Conservation (phyloP, 2,329 filamentous ascomycete genomes). For the Aureobasidium sp. region DNA sequence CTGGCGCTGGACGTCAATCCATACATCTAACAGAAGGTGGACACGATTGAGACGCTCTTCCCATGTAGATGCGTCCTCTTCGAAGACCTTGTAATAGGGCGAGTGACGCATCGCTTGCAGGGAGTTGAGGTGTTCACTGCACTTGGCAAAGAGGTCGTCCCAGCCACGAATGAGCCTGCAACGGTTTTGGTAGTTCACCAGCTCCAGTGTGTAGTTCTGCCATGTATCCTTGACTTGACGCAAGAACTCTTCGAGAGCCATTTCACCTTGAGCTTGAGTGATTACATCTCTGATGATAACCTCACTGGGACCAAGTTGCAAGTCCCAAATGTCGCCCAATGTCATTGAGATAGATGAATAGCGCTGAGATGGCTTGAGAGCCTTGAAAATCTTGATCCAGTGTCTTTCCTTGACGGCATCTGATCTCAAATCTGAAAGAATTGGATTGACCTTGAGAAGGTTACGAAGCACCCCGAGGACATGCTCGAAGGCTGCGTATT, state of each 20-base stretch:
- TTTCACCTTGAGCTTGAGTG: constrained; percentile 90
- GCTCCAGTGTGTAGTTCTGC: constrained; percentile 88
- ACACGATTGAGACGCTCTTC: constrained; percentile 97
- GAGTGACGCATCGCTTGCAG: constrained; percentile 98
- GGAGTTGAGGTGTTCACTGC: constrained; percentile 95
- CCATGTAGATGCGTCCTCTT: constrained; percentile 93
- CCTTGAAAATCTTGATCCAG: constrained; percentile 97
- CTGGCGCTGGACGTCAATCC: constrained; percentile 99
- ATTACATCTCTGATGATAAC: constrained; percentile 87
- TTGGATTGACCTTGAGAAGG: constrained; percentile 80
- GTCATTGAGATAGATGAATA: constrained; percentile 94
- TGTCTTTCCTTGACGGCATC: constrained; percentile 94
- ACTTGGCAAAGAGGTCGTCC: constrained; percentile 97
- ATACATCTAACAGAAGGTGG: constrained; percentile 96
- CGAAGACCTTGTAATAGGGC: constrained; percentile 98
- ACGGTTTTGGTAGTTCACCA: constrained; percentile 97
- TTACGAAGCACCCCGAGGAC: constrained; percentile 86
- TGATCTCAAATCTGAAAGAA: constrained; percentile 85
- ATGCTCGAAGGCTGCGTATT: constrained; percentile 99
- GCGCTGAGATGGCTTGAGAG: constrained; percentile 81
- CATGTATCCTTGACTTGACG: constrained; percentile 94
- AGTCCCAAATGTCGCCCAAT: constrained; percentile 96
- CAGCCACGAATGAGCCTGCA: constrained; percentile 94
- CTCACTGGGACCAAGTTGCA: constrained; percentile 83
- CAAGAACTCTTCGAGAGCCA: constrained; percentile 95